These are phyloP conservation scores for Penicillium griseofulvum DNA, from an alignment of 2,329 filamentous ascomycete genomes.

Conservation along the genomic window DNA sequence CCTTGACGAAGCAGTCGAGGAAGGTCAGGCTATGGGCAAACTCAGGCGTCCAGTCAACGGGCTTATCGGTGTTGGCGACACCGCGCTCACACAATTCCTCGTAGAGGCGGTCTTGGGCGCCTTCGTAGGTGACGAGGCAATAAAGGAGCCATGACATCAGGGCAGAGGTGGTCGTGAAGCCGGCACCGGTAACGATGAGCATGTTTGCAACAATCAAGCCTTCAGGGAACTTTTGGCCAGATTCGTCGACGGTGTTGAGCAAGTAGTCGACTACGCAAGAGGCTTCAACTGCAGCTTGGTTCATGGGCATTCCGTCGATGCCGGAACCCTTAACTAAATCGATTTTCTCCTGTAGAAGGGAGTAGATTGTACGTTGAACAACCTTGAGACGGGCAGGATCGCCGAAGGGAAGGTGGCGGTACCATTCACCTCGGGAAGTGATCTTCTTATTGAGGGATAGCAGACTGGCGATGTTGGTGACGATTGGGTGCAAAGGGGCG, in stretches of 20 bases:
- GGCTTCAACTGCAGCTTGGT: conserved; percentile 11
- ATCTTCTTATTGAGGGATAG: conserved; percentile 60
- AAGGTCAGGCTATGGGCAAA: conserved; percentile 14
- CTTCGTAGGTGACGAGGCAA: conserved; percentile 51
- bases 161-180: conserved; percentile 59
- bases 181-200: conserved; percentile 55
- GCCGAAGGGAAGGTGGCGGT: conserved; percentile 55
- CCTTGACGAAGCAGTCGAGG: conserved; percentile 60
- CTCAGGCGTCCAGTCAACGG: neutral
- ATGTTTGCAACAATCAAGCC: conserved; percentile 38
- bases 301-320: conserved; percentile 4
- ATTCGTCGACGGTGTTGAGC: conserved; percentile 38
- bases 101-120: conserved; percentile 53
- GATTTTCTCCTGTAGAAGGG: conserved; percentile 9
- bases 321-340: neutral
- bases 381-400: conserved; percentile 46
- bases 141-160: conserved; percentile 59
- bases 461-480: conserved; percentile 48
- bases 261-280: conserved; percentile 21
- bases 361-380: conserved; percentile 16
- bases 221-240: conserved; percentile 52
- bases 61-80: neutral
- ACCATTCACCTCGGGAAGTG: conserved; percentile 54
- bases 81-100: neutral
- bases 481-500: conserved; percentile 51